Conservation (phyloP, 345 rosid genomes). For the Corchorus olitorius region DNA sequence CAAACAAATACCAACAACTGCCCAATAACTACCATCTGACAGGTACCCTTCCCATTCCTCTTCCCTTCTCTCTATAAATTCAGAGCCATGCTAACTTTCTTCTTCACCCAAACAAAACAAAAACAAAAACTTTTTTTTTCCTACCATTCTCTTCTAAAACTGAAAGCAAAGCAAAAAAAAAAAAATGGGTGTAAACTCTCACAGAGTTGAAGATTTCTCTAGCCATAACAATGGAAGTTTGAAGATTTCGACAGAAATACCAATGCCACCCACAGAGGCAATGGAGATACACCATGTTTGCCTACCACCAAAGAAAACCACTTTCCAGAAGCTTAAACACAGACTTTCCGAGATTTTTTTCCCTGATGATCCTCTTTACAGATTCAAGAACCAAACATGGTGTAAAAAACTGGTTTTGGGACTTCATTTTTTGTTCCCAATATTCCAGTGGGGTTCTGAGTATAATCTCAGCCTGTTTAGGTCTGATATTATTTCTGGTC, state of each 20-base stretch:
- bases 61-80: constrained; percentile 33
- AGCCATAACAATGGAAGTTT: constrained; percentile 26
- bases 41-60: background rate
- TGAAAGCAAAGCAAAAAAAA: background rate
- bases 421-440: constrained; percentile 76
- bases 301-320: constrained; percentile 65
- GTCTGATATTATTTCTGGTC: constrained; percentile 92
- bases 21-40: constrained; percentile 23
- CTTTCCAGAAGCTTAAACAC: constrained; percentile 63
- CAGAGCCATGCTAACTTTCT: background rate
- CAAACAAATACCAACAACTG: background rate
- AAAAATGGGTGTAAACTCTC: constrained; percentile 47
- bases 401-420: constrained; percentile 52
- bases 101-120: constrained; percentile 15
- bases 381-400: constrained; percentile 78
- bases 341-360: constrained; percentile 74
- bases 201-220: constrained; percentile 51
- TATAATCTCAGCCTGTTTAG: constrained; percentile 62
- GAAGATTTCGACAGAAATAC: constrained; percentile 26
- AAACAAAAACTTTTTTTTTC: background rate
- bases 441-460: constrained; percentile 76
- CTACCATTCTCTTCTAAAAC: background rate
- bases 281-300: constrained; percentile 71
- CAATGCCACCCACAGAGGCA: constrained; percentile 25
- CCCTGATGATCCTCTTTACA: constrained; percentile 92